Conservation (phyloP, 2,329 filamentous ascomycete species). For the Alternaria sp. region DNA sequence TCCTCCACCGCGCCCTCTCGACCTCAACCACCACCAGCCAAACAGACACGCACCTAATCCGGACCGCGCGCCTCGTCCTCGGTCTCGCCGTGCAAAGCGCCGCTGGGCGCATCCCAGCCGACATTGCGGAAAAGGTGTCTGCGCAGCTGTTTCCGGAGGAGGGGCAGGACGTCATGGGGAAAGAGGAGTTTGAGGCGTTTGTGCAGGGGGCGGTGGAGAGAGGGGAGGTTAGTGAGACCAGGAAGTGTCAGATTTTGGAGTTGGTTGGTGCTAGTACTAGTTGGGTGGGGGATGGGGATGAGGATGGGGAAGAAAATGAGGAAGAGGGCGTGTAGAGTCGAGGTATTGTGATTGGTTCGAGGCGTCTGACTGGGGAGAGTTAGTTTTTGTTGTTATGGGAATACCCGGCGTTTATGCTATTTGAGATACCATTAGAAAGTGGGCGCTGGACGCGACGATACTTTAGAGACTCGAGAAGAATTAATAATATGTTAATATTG, state of each 20-base stretch:
- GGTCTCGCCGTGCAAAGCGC: not conserved
- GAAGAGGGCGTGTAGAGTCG: not conserved
- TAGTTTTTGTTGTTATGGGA: not conserved
- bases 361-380: not conserved
- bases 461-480: not conserved
- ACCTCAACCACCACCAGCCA: not conserved
- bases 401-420: not conserved
- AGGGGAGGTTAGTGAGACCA: not conserved
- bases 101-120: not conserved
- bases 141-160: not conserved
- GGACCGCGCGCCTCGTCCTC: not conserved
- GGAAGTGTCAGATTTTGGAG: conserved; percentile 1
- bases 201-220: not conserved
- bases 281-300: not conserved
- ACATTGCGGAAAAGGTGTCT: not conserved
- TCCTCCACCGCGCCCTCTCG: not conserved
- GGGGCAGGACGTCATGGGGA: not conserved
- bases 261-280: not conserved
- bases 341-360: not conserved
- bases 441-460: not conserved
- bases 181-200: not conserved
- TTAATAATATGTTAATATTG: not conserved
- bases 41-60: not conserved
- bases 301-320: not conserved
- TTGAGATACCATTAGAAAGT: not conserved